Percentiles rank a stretch among this genome's conserved stretches.
These are phyloP conservation scores for Wickerhamiella hasegawae DNA, from an alignment of 805 yeast species.

Conservation along the genomic window DNA sequence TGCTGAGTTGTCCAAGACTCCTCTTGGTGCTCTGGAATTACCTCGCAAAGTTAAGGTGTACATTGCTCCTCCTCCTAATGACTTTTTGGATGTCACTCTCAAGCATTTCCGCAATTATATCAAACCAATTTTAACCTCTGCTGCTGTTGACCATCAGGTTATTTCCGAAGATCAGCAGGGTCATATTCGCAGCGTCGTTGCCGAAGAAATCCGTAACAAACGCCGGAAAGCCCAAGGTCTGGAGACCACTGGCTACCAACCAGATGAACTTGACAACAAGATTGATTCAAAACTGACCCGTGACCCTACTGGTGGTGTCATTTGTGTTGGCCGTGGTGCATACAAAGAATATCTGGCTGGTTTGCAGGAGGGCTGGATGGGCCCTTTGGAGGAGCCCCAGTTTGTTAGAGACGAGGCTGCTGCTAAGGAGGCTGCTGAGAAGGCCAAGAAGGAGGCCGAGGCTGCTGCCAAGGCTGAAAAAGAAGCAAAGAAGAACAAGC, in stretches of 20 bases:
- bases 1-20: conserved; percentile 32
- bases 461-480: conserved; percentile 3
- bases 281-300: conserved; percentile 22
- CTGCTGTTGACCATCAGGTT: conserved; percentile 65
- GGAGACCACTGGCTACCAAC: conserved; percentile 13
- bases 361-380: conserved; percentile 84
- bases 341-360: conserved; percentile 86
- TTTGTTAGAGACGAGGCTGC: conserved; percentile 12
- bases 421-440: conserved; percentile 2
- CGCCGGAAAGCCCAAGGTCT: conserved; percentile 28
- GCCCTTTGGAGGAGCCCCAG: conserved; percentile 55
- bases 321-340: conserved; percentile 91
- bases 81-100: conserved; percentile 59
- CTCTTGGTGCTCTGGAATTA: conserved; percentile 29
- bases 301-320: conserved; percentile 58
- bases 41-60: conserved; percentile 71
- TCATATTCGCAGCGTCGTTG: conserved; percentile 64
- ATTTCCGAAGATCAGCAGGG: conserved; percentile 78
- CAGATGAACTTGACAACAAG: conserved; percentile 20
- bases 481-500: background rate
- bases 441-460: conserved; percentile 6
- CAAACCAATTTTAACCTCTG: conserved; percentile 73
- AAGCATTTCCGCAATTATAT: conserved; percentile 60
- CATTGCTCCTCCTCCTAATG: conserved; percentile 95
- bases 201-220: conserved; percentile 59